Percentiles rank a stretch among this genome's conserved stretches.
Evolutionary conservation across 73 alveolate genomes (phyloP).

Genomic region (Tetrahymena elliotti): DNA sequence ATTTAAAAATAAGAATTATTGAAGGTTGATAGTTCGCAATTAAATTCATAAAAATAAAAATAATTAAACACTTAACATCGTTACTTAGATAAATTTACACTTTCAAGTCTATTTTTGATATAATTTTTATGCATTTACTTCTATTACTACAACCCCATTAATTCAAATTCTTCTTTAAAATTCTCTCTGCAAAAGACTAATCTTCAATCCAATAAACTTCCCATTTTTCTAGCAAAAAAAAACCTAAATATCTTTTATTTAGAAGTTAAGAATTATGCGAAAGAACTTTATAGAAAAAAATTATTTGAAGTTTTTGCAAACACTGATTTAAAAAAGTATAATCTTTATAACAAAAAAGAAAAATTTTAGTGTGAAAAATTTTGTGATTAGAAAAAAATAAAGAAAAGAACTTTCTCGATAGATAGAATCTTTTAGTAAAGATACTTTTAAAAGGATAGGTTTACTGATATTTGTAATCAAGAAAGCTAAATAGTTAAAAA

Average conservation of each 20-base stretch:
- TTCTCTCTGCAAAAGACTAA: too few species aligned
- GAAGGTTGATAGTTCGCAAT: background rate
- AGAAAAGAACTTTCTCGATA: background rate
- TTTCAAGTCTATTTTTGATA: background rate
- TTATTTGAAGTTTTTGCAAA: background rate
- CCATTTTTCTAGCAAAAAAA: too few species aligned
- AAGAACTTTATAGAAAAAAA: background rate
- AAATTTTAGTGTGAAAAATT: background rate
- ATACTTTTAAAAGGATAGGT: background rate
- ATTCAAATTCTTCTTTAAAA: background rate
- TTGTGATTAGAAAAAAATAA: background rate
- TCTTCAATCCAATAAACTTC: background rate
- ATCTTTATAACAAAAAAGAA: background rate
- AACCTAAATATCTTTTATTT: background rate
- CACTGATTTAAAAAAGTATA: background rate
- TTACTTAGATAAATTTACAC: background rate
- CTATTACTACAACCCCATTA: background rate
- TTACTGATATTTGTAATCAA: background rate
- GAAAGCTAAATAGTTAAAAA: background rate
- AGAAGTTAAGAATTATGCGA: background rate
- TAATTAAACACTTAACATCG: background rate
- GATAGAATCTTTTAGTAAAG: background rate
- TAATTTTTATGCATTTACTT: background rate
- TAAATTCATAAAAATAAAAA: background rate
- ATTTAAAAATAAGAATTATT: background rate